Evolutionary conservation across 768 basidiomycete species (phyloP), one percentile per base, ranked within the genome.

Genomic region (Russula emetica): DNA sequence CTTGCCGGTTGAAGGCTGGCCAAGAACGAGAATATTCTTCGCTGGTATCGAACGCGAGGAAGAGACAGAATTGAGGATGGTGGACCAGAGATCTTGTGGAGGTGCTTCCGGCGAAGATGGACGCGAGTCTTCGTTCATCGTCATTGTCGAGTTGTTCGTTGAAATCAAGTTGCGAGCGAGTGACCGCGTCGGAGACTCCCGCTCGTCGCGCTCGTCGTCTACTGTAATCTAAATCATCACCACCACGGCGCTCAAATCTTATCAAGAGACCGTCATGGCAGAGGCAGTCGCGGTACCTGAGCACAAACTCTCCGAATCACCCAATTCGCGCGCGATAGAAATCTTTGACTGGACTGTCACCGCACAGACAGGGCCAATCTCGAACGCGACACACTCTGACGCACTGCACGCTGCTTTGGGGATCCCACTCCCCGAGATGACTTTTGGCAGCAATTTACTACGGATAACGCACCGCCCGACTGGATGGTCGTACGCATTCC

Each of bases 361-460:
- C 4, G 82, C 87, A 0, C 80, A 81, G 11, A 92, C 89, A 26
- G 82, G 85, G 67, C 83, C 91, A 10, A 95, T 94, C 71, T 90
- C 91, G 26, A 87, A 86, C 71, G 87, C 92, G 1, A 73, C 77
- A 51, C 86, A 93, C 69, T 85, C 84, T 66, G 90, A 95, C 71
- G 78, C 79, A 0, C 75, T 92, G 52, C 87, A 90, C 56, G 76
- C 82, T 7, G 68, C 74, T 0, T 77, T 92, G 5, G 85, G 86
- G 2, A 79, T 98, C 28, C 91, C 96, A 0, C 75, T 96, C 1
- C 97, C 97, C 2, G 97, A 99, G 73, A 98, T 98, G 93, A 94
- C 91, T 0, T 98, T 98, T 70, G 94, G 94, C 6, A 84, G 82
- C 74, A 98, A 98, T 74, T 73, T 72, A 18, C 79, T 99, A 10